Evolutionary conservation across 441 rosid species (phyloP).

Genomic region (Euphorbia celastroides): DNA sequence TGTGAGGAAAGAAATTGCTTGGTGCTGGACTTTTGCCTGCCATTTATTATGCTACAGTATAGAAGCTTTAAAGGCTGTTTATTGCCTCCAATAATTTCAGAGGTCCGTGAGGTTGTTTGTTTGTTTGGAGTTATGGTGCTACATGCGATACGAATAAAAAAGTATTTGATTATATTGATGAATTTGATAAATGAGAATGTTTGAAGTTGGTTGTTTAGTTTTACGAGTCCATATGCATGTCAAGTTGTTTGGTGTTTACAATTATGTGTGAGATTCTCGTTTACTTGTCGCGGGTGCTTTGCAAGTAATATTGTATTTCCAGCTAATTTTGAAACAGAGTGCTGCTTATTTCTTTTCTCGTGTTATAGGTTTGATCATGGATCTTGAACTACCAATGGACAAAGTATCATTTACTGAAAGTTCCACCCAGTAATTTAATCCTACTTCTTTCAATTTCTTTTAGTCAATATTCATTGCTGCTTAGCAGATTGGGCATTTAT

Average conservation of each 20-base stretch:
- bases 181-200: no score
- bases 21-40: no score
- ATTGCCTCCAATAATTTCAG: no score
- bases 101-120: no score
- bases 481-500: background rate
- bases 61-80: no score
- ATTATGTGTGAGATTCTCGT: background rate
- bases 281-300: background rate
- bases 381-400: conserved; percentile 24
- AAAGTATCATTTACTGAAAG: conserved; percentile 12
- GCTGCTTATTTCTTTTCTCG: background rate
- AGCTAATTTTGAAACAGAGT: background rate
- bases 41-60: no score
- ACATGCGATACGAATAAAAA: no score
- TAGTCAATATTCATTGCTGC: background rate
- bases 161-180: no score
- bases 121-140: no score
- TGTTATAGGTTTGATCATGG: conserved; percentile 17
- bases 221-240: no score
- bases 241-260: background rate
- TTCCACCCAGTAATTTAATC: conserved; percentile 6
- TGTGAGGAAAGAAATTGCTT: no score
- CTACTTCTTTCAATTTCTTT: background rate
- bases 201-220: no score
- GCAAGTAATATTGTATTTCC: background rate